Evolutionary conservation across 148 eudicot species (phyloP).

Genomic region (Nyssa sinensis): DNA sequence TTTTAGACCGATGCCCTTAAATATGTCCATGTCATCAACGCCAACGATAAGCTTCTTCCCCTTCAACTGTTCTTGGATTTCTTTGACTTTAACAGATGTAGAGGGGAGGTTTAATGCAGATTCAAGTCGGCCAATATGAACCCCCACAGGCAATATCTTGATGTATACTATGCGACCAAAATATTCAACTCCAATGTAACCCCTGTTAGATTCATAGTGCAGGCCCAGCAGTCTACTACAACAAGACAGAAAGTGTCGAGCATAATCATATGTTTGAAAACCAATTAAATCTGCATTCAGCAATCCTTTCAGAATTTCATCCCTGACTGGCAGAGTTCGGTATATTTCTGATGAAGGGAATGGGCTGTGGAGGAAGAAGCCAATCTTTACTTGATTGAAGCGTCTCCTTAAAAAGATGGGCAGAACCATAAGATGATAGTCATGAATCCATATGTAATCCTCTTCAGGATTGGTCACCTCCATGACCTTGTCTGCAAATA

Average conservation of each 20-base stretch:
- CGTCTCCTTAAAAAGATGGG: slow-evolving; percentile 70
- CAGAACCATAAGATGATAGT: slow-evolving; percentile 20
- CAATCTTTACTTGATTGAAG: slow-evolving; percentile 49
- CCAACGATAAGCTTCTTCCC: slow-evolving; percentile 59
- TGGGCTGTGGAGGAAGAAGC: slow-evolving; percentile 73
- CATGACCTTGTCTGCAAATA: slow-evolving; percentile 65
- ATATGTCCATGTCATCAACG: slow-evolving; percentile 83
- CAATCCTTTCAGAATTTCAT: slow-evolving; percentile 57
- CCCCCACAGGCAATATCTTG: slow-evolving; percentile 64
- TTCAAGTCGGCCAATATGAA: slow-evolving; percentile 59
- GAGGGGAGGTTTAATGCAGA: slow-evolving; percentile 49
- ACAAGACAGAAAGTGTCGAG: no score
- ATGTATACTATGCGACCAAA: slow-evolving; percentile 31
- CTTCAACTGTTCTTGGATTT: slow-evolving; percentile 46
- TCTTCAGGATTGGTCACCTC: slow-evolving; percentile 57
- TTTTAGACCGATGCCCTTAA: slow-evolving; percentile 72
- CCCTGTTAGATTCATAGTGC: no score
- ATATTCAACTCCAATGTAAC: no score
- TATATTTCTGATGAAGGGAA: slow-evolving; percentile 80
- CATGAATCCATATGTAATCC: slow-evolving; percentile 76
- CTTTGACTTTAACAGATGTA: slow-evolving; percentile 49
- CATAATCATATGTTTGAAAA: no score
- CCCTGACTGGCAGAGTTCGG: slow-evolving; percentile 67
- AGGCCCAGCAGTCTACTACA: no score
- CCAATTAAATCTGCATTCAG: slow-evolving; percentile 28